phyloP scores from a whole-genome alignment of 163 green algal species.

The Coccomyxa subellipsoidea region DNA sequence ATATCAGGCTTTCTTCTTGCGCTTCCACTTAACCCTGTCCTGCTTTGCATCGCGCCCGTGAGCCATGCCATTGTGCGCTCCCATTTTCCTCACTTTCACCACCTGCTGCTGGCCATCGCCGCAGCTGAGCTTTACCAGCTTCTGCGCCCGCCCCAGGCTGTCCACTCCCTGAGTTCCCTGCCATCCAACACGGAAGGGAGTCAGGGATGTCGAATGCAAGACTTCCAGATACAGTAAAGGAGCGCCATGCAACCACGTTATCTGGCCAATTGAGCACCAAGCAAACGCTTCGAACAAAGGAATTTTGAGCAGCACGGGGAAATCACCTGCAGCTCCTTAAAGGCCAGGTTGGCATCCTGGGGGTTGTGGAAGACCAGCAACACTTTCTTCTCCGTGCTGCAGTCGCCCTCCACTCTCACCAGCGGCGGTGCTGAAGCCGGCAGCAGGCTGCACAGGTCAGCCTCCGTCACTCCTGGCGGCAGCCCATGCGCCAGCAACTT shows the following conservation, averaged over 20 bases:
- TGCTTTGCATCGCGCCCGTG: constrained; percentile 14
- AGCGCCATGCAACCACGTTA: too few species aligned
- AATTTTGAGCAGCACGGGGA: neutral
- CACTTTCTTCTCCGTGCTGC: neutral
- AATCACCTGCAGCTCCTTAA: constrained; percentile 14
- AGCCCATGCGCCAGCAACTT: constrained; percentile 56
- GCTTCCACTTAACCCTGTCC: constrained; percentile 2
- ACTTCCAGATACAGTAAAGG: too few species aligned
- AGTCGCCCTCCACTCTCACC: neutral
- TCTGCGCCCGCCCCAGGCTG: constrained; percentile 22
- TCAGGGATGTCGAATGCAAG: neutral
- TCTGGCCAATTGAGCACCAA: too few species aligned
- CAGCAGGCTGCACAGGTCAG: constrained; percentile 20
- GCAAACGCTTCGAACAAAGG: neutral
- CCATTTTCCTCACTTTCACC: constrained; percentile 17
- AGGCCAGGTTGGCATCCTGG: constrained; percentile 36
- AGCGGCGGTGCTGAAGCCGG: neutral
- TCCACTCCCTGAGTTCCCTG: constrained; percentile 7
- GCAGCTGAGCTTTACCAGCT: constrained; percentile 1
- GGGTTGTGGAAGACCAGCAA: constrained; percentile 27
- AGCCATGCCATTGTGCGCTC: constrained; percentile 19
- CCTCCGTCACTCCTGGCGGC: constrained; percentile 19
- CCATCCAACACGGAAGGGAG: neutral
- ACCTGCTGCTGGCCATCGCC: neutral
- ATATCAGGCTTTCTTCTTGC: neutral